Base-by-base conservation (phyloP, 2,329 filamentous ascomycete species). In the Blastomyces percursus region DNA sequence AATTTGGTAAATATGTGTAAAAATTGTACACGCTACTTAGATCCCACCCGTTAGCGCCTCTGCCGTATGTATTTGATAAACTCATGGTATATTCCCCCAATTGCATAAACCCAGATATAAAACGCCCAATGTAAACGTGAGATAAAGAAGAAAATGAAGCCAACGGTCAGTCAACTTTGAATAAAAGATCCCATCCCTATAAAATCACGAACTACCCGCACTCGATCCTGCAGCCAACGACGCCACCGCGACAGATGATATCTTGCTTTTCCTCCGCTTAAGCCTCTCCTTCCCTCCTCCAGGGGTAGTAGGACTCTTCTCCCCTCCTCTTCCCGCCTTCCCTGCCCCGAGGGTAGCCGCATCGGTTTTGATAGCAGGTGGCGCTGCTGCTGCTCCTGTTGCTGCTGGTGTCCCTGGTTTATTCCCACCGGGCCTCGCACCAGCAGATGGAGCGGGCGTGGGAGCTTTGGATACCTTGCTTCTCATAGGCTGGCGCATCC, bases 261-360 rank as follows among this genome's bases (percentile, higher is more conserved):
- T 64, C 63, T 71, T 73, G 51, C 65, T 71, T 67, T 74, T 78
- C 67, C 71, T 73, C 66, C 66, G 74, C 64, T 72, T 72, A 38
- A 68, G 64, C 62, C 72, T 77, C 62, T 71, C 72, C 57, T 74
- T 64, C 54, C 51, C 35, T 30, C 59, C 74, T 9, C 73, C 68
- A 16, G 73, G 69, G n/a, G 68, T 73, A n/a, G 67, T 69, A 14
- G 72, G 72, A 21, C 42, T 64, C 61, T 69, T 71, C 62, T 70
- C 70, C 61, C 71, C 75, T 11, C 72, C 71, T 61, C 71, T 74
- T 9, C 72, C 72, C 5, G 68, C 67, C 27, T 62, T 68, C 46
- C 69, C 74, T 3, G 68, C 71, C 4, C 50, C 40, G 51, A 57
- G 19, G 35, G 58, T 64, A 30, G 51, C 61, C 57, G 59, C 60